These are phyloP conservation scores for Collybia nuda DNA, from an alignment of 768 basidiomycete species.

Conservation along the genomic window DNA sequence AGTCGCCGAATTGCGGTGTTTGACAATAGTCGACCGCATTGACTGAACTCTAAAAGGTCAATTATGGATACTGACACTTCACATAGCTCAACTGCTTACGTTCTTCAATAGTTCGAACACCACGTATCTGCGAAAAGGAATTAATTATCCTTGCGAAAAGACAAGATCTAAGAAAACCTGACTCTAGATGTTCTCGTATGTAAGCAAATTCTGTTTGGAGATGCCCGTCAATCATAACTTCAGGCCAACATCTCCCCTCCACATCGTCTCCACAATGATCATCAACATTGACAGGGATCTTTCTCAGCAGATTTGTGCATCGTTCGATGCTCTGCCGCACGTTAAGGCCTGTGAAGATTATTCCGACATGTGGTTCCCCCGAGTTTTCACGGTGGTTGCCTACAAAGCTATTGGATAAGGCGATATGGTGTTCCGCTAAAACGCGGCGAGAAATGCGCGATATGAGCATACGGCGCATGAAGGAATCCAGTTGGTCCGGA, in stretches of 20 bases:
- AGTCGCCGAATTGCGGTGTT: conserved; percentile 39
- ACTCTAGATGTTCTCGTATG: conserved; percentile 88
- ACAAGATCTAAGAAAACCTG: conserved; percentile 17
- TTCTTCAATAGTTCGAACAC: conserved; percentile 90
- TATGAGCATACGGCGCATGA: conserved; percentile 89
- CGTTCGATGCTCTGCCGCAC: conserved; percentile 70
- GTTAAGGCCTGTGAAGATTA: conserved; percentile 77
- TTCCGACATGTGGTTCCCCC: conserved; percentile 71
- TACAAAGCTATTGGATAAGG: conserved; percentile 62
- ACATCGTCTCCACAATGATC: conserved; percentile 29
- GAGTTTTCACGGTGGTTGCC: conserved; percentile 31
- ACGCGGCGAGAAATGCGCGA: conserved; percentile 90
- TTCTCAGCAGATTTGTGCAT: conserved; percentile 58
- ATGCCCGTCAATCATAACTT: conserved; percentile 74
- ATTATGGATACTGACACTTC: not conserved
- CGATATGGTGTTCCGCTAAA: conserved; percentile 86
- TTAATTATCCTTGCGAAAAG: not conserved
- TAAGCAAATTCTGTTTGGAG: conserved; percentile 72
- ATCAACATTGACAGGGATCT: conserved; percentile 44
- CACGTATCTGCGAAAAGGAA: conserved; percentile 57
- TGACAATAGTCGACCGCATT: conserved; percentile 64
- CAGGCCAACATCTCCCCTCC: conserved; percentile 46
- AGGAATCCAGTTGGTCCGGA: conserved; percentile 79
- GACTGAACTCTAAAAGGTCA: conserved; percentile 41
- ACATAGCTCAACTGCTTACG: conserved; percentile 39